Evolutionary conservation across 345 rosid species (phyloP).

Genomic region (Barbarea vulgaris): DNA sequence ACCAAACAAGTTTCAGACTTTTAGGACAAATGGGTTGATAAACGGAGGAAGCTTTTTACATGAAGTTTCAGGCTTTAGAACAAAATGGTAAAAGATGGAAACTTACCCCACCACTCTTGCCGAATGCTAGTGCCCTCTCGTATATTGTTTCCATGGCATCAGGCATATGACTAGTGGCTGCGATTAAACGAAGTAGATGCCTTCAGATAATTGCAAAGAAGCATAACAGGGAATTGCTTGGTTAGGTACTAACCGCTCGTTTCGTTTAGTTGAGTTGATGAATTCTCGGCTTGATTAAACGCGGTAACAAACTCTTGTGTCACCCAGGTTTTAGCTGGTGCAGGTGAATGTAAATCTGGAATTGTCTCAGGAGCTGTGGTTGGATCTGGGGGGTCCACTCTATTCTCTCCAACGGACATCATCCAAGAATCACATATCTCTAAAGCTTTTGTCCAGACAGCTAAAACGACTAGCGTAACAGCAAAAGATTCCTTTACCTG

Average conservation of each 20-base stretch:
- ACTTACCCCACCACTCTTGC: constrained; percentile 70
- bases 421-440: constrained; percentile 62
- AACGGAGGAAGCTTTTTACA: constrained; percentile 1
- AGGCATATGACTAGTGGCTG: constrained; percentile 73
- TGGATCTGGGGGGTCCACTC: constrained; percentile 34
- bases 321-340: constrained; percentile 53
- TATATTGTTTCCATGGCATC: constrained; percentile 77
- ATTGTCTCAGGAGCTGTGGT: constrained; percentile 29
- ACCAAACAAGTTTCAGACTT: background rate
- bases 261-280: constrained; percentile 49
- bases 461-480: constrained; percentile 66
- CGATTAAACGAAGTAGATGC: constrained; percentile 31
- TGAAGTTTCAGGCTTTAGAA: constrained; percentile 11
- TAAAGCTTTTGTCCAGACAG: constrained; percentile 69
- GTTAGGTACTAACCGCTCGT: constrained; percentile 55
- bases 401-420: constrained; percentile 41
- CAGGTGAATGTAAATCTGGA: constrained; percentile 48
- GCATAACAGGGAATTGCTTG: background rate
- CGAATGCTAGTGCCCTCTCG: constrained; percentile 57
- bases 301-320: constrained; percentile 63
- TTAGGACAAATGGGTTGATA: background rate
- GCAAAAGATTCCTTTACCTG: constrained; percentile 64
- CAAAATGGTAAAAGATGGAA: background rate
- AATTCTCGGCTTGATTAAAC: constrained; percentile 60
- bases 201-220: constrained; percentile 12